Base-by-base conservation (phyloP, 208 protist genomes). In the Trypanosoma cruzi region DNA sequence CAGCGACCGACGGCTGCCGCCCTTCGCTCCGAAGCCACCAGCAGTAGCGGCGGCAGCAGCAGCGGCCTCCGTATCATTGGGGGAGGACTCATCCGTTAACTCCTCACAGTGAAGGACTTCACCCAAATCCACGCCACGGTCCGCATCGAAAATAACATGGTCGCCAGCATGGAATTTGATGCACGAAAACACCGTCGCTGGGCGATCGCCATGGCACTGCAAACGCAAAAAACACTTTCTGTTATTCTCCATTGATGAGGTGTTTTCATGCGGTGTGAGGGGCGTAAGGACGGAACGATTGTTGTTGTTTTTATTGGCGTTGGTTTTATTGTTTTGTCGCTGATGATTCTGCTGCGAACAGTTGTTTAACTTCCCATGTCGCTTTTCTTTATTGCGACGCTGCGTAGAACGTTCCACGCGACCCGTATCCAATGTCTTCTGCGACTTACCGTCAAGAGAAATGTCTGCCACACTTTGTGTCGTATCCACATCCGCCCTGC, bases 101-200 rank as follows among this genome's bases (percentile, higher is more conserved):
- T 77, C 69, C 37, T 73, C 57, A 62, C 79, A 91, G 56, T 68
- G 55, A 18, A 88, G 64, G n/a, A 96, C 88, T 49, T 80, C 75
- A 24, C 86, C 88, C 71, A 94, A 81, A 68, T 94, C 88, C 28
- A 85, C 66, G 37, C 88, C 91, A 56, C 88, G 85, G 56, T 94
- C 88, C 16, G 80, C 88, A 60, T 95, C 85, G 64, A 92, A 89
- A 7, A 95, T 73, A 3, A 94, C 91, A 56, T 87, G 84, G 3
- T 73, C 79, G 26, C 81, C 86, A 24, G 29, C 44, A 54, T 72
- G 74, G 32, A 82, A 67, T 16, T 57, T 32, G 0, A 64, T 68
- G n/a, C 42, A 44, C 4, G 77, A 78, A 13, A 75, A 65, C 5
- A 78, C 64, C 13, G 71, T 66, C 2, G 59, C 54, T 36, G 55